Percentiles rank a stretch among this genome's conserved stretches.
Evolutionary conservation across 2,329 filamentous ascomycete genomes (phyloP).

Genomic region (Microascus cirrosus): DNA sequence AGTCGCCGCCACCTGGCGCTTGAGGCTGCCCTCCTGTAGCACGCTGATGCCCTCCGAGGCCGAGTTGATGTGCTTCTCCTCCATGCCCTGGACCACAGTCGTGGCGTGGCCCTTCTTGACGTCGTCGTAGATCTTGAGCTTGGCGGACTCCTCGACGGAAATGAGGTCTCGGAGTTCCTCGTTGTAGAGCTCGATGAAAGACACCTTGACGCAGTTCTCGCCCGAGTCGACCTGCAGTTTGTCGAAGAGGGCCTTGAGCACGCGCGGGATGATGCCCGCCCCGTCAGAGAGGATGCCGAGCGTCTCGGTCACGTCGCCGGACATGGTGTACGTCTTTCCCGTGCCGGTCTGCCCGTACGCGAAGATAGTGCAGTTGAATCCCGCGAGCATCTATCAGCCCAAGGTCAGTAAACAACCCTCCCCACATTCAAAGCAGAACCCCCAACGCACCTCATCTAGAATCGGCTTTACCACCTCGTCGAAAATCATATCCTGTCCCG

Average conservation of each 20-base stretch:
- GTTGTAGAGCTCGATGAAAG: slow-evolving; percentile 97
- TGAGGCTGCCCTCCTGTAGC: slow-evolving; percentile 79
- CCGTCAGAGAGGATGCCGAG: slow-evolving; percentile 78
- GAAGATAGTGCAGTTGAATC: slow-evolving; percentile 98
- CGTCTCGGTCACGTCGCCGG: slow-evolving; percentile 86
- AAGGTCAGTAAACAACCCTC: background rate
- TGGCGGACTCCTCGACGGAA: slow-evolving; percentile 66
- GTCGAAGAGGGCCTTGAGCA: slow-evolving; percentile 75
- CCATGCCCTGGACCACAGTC: slow-evolving; percentile 94
- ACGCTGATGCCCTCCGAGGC: slow-evolving; percentile 80
- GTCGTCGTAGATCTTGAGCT: slow-evolving; percentile 94
- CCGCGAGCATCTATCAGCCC: slow-evolving; percentile 63
- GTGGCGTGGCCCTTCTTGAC: slow-evolving; percentile 73
- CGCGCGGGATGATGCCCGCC: slow-evolving; percentile 90
- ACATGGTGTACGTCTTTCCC: slow-evolving; percentile 99
- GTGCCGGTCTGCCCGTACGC: slow-evolving; percentile 97
- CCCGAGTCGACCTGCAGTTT: slow-evolving; percentile 68
- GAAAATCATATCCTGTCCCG: slow-evolving; percentile 87
- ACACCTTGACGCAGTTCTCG: slow-evolving; percentile 90
- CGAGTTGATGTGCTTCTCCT: slow-evolving; percentile 83
- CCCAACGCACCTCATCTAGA: slow-evolving; percentile 64
- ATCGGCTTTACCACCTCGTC: slow-evolving; percentile 93
- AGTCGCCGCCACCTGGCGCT: slow-evolving; percentile 96
- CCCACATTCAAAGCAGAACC: background rate
- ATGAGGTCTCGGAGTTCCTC: slow-evolving; percentile 90